Evolutionary conservation across 2,329 filamentous ascomycete genomes (phyloP).

Genomic region (Trichoderma harzianum): DNA sequence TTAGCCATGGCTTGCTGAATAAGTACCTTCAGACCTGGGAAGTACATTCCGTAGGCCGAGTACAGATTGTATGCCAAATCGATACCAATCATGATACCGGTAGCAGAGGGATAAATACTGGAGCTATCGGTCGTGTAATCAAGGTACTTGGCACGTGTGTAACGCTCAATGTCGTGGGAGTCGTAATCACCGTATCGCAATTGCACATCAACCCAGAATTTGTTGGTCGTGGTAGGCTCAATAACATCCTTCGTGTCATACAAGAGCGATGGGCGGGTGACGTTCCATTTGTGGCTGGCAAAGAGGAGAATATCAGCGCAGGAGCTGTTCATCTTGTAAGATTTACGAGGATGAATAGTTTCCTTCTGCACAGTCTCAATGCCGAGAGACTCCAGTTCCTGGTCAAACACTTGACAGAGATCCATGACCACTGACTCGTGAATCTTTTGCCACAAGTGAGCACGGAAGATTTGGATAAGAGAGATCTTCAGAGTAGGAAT

Average conservation of each 20-base stretch:
- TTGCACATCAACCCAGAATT: constrained; percentile 98
- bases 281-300: constrained; percentile 98
- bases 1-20: constrained; percentile 99
- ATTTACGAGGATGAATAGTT: constrained; percentile 97
- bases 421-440: constrained; percentile 99
- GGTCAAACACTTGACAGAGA: constrained; percentile 95
- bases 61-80: constrained; percentile 98
- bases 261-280: constrained; percentile 85
- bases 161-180: constrained; percentile 97
- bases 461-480: constrained; percentile 97
- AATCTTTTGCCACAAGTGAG: constrained; percentile 99
- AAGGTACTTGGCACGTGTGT: constrained; percentile 95
- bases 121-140: constrained; percentile 99
- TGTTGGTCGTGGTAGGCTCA: constrained; percentile 91
- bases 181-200: constrained; percentile 97
- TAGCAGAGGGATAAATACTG: constrained; percentile 96
- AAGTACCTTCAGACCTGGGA: constrained; percentile 92
- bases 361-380: constrained; percentile 99
- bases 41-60: constrained; percentile 97
- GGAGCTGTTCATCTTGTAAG: constrained; percentile 99
- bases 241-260: constrained; percentile 97
- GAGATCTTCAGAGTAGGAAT: constrained; percentile 98
- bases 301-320: constrained; percentile 97
- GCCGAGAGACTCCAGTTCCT: constrained; percentile 90
- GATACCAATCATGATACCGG: constrained; percentile 95